Base-by-base conservation (phyloP, 139 green algal species). In the Penium margaritaceum region DNA sequence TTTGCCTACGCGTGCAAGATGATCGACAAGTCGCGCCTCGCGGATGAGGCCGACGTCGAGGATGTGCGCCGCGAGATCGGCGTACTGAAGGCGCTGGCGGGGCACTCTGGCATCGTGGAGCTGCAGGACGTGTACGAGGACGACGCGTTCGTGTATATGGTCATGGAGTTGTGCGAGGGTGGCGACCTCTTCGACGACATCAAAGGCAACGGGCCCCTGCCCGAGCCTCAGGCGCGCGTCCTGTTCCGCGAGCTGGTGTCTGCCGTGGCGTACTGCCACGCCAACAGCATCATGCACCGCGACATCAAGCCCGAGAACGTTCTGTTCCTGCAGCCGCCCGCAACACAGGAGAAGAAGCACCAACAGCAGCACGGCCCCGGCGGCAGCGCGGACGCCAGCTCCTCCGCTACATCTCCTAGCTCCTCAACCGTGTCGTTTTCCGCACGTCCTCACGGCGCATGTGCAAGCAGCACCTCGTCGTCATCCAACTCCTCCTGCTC, bases 271-370 rank as follows among this genome's bases (percentile, higher is more conserved):
- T 41, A 73, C 37, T 73, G 65, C 35, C 65, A 73, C 35, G 34
- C 35, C 21, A 7, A 30, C 21, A 38, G 65, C 21, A 41, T 73
- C 44, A 73, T 73, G 65, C 65, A 73, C 39, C 19, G 65, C 3
- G 65, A 73, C 63, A 41, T 73, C 44, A 73, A 73, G 39, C 65
- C 65, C 27, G 65, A 73, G 5, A 73, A 73, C 35, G 21, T 73
- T 30, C 35, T 73, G 21, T n/a, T 73, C 15, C 47, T 58, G n/a
- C n/a, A 21, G 47, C 47, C 47, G 0, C 47, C 14, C n/a, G 47
- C 19, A 5, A 58, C 27, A 64, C 51, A 19, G 69, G n/a, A n/a
- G n/a, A n/a, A n/a, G n/a, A n/a, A n/a, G n/a, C n/a, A n/a, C n/a
- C n/a, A n/a, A n/a, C n/a, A n/a, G n/a, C 57, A 33, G 21, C 14